Base-by-base conservation (phyloP, 2,329 filamentous ascomycete genomes). In the Penicillium sp. region DNA sequence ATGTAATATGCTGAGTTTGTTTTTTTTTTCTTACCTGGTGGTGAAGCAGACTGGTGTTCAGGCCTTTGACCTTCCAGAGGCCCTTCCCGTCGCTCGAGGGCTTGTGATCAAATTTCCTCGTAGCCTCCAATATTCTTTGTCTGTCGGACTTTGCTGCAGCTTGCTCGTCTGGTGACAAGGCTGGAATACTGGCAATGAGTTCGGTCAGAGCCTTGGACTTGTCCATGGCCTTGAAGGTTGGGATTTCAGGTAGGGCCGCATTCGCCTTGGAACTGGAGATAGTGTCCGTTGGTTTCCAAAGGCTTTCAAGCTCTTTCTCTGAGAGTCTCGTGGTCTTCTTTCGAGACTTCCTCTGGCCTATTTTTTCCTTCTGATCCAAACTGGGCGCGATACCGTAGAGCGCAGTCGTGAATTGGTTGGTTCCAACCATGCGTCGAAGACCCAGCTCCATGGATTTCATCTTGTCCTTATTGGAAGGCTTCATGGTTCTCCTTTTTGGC, bases 31-130 rank as follows among this genome's bases (percentile, higher is more conserved):
- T 17, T 56, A 73, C 73, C 67, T 78, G 76, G 56, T 77, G 71
- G 56, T 75, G 66, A 42, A 71, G 74, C 4, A 78, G 55, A 20
- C 70, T 71, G 2, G 71, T 71, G 11, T 67, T 68, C 59, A 78
- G 68, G 2, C 72, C 70, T 31, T 63, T 65, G 2, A 76, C 67
- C 28, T 59, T 65, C 73, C 74, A 79, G 6, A 3, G 8, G 0
- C 69, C 70, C 14, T 69, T 57, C 1, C 69, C 69, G 49, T 77
- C 70, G 25, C 60, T 59, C 55, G 54, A 71, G 0, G 73, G 68
- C 1, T 49, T 50, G 7, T 59, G 61, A 0, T 54, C 63, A 41
- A 79, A 78, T 28, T 68, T 70, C 45, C 57, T 69, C 1, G 68
- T 68, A 3, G 73, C 73, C 5, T 69, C 55, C 1, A 69, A 35